phyloP scores from a whole-genome alignment of 176 grass and related monocot species.

The Ensete glaucum region DNA sequence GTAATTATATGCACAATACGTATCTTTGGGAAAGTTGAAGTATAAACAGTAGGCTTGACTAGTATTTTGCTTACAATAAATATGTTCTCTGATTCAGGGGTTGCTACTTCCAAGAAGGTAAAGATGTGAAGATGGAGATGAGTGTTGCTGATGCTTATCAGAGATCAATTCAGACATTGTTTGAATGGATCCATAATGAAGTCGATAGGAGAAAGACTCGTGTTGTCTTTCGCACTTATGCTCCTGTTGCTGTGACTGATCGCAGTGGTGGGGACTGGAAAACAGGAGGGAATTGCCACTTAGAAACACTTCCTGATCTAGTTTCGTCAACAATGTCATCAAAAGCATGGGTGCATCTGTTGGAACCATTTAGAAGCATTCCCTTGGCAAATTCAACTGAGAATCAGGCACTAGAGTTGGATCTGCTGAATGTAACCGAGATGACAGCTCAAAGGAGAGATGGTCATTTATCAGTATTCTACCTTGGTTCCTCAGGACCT shows the following conservation, averaged over 20 bases:
- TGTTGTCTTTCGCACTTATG: conserved; percentile 46
- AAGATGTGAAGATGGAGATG: conserved; percentile 42
- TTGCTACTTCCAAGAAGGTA: conserved; percentile 53
- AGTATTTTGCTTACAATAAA: neutral
- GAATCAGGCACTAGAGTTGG: neutral
- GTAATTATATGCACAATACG: too few species aligned
- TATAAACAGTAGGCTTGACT: neutral
- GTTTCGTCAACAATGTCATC: conserved; percentile 3
- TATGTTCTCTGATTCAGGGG: conserved; percentile 22
- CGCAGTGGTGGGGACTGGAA: conserved; percentile 14
- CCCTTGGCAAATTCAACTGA: neutral
- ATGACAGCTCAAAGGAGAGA: neutral
- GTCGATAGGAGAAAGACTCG: conserved; percentile 27
- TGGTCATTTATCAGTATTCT: conserved; percentile 14
- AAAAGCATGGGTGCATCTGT: conserved; percentile 19
- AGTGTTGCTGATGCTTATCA: conserved; percentile 34
- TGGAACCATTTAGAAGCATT: conserved; percentile 16
- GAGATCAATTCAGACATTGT: conserved; percentile 28
- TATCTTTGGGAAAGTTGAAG: conserved; percentile 30
- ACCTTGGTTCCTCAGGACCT: conserved; percentile 8
- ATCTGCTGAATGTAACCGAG: neutral
- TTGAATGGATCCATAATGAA: conserved; percentile 35
- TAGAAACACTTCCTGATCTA: conserved; percentile 37
- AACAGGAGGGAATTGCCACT: conserved; percentile 15
- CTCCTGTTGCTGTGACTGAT: neutral